Conservation (phyloP, 2,329 filamentous ascomycete genomes). For the Xylaria sp. region DNA sequence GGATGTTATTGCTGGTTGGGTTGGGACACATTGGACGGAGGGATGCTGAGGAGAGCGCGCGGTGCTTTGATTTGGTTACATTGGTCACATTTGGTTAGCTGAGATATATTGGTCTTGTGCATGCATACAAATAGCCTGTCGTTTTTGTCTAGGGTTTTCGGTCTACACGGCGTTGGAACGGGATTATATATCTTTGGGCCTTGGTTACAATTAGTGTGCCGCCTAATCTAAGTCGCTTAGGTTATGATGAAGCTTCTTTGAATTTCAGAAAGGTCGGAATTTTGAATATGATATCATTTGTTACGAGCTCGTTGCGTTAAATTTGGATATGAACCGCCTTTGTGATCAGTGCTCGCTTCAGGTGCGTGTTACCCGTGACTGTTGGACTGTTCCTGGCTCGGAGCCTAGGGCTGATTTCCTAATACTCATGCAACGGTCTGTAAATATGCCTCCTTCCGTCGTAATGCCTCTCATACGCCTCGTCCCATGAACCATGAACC, state of each 20-base stretch:
- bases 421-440: background rate
- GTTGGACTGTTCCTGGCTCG: background rate
- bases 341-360: background rate
- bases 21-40: slow-evolving; percentile 67
- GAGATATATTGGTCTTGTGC: too few relatives aligned
- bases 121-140: too few relatives aligned
- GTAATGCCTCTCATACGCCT: background rate
- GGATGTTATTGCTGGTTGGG: slow-evolving; percentile 67
- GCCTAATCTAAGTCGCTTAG: background rate
- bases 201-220: background rate
- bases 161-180: background rate
- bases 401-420: background rate
- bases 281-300: background rate
- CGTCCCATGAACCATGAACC: background rate
- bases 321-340: background rate
- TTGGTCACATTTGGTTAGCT: too few relatives aligned
- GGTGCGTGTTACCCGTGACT: background rate
- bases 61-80: background rate
- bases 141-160: background rate
- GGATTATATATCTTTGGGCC: slow-evolving; percentile 1
- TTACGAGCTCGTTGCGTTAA: background rate
- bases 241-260: background rate
- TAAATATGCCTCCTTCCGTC: background rate
- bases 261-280: background rate
- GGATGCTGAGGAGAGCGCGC: slow-evolving; percentile 53